Evolutionary conservation across 768 basidiomycete species (phyloP), one percentile per base, ranked within the genome.

Genomic region (Cyathus striatus): DNA sequence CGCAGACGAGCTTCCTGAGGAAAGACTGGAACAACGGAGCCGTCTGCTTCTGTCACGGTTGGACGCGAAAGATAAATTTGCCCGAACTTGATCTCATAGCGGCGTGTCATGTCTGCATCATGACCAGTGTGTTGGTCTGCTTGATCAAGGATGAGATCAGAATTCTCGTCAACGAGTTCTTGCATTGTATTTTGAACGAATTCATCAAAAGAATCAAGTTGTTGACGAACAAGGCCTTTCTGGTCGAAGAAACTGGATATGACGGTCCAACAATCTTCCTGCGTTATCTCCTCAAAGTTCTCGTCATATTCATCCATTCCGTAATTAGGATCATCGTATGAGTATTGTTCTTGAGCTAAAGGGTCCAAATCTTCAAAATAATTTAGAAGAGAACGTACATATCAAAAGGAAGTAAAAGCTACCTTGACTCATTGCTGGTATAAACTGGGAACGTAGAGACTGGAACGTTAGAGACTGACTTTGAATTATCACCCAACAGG

Each of bases 181-280:
- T 98, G 95, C 93, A 99, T 96, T 12, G 93, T 97, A 54, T 97
- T 97, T 60, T 97, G 92, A 24, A 99, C 90, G 57, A 98, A 99
- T 67, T 98, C 95, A 61, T 99, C 93, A 65, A 95, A 99, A 9
- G 90, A 94, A 68, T 95, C 93, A 42, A 98, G 81, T 61, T 99
- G 96, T 61, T 99, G 96, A 38, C 91, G 81, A 41, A 98, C 96
- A 47, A 99, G 85, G 66, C 95, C 95, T 63, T 95, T 96, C 62
- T 92, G 89, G 49, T 91, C 86, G 63, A 99, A 98, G 71, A 95
- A 99, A 56, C 90, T 84, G 49, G 90, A 86, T 55, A 98, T 97
- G 59, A 99, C 86, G 30, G 86, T 82, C 91, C 91, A 95, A 62
- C 91, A 92, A 56, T 92, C 90, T 61, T 93, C 90, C 56, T 91